Evolutionary conservation across 1,284 basidiomycete genomes (phyloP).

Genomic region (Papiliotrema nemorosa): DNA sequence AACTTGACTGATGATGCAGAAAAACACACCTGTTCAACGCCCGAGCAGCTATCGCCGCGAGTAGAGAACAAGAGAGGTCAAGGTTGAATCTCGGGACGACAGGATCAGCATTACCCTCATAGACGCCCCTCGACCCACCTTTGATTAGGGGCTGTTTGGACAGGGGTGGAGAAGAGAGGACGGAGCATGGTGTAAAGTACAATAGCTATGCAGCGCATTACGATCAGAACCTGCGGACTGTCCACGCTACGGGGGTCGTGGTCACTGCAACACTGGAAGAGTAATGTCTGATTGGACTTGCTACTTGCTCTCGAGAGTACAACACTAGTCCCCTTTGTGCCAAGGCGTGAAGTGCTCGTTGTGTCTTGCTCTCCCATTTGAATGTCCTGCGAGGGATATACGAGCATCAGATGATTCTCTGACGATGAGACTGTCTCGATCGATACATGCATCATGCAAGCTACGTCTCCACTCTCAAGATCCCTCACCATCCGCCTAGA

Average conservation of each 20-base stretch:
- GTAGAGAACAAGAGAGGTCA: too few relatives aligned
- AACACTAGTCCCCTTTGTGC: too few relatives aligned
- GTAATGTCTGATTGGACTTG: too few relatives aligned
- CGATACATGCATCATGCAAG: neutral
- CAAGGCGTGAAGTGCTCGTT: too few relatives aligned
- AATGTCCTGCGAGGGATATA: too few relatives aligned
- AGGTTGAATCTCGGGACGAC: neutral
- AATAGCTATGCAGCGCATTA: neutral
- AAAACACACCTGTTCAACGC: neutral
- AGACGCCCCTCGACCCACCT: too few relatives aligned
- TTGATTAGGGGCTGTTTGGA: too few relatives aligned
- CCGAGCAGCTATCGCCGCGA: neutral
- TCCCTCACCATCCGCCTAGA: constrained; percentile 11
- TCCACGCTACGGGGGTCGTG: too few relatives aligned
- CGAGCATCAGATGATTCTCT: neutral
- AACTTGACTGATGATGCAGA: neutral
- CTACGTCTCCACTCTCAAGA: neutral
- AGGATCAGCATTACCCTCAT: neutral
- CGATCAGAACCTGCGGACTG: neutral
- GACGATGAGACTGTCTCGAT: too few relatives aligned
- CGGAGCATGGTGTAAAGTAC: neutral
- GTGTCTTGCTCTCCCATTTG: too few relatives aligned
- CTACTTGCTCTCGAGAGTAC: too few relatives aligned
- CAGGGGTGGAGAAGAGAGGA: neutral
- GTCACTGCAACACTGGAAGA: too few relatives aligned